Evolutionary conservation across 1,139 yeast genomes (phyloP).

Genomic region (Magnusiomyces sp.): DNA sequence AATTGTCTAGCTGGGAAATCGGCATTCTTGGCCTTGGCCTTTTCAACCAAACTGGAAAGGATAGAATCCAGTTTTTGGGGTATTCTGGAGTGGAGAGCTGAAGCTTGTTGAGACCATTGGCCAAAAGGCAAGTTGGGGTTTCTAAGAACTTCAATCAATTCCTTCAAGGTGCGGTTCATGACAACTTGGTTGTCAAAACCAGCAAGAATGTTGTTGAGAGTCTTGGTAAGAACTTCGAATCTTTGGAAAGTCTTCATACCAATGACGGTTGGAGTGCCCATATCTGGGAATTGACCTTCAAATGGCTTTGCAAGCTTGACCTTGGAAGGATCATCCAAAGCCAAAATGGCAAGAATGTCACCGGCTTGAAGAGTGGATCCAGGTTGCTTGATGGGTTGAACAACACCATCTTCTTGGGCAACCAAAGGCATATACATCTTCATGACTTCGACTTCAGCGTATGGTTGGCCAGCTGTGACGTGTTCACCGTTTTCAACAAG

Average conservation of each 20-base stretch:
- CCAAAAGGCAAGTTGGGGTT: slow-evolving; percentile 82
- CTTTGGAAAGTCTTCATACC: slow-evolving; percentile 82
- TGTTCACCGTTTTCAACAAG: slow-evolving; percentile 95
- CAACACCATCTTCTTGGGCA: slow-evolving; percentile 83
- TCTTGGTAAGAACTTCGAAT: slow-evolving; percentile 49
- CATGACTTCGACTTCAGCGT: slow-evolving; percentile 98
- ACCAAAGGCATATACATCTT: slow-evolving; percentile 62
- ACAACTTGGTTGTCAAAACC: slow-evolving; percentile 96
- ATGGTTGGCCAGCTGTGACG: slow-evolving; percentile 83
- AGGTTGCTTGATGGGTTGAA: slow-evolving; percentile 94
- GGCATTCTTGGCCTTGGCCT: slow-evolving; percentile 50
- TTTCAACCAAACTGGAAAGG: slow-evolving; percentile 54
- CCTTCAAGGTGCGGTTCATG: slow-evolving; percentile 72
- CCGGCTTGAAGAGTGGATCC: slow-evolving; percentile 95
- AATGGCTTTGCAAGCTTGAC: slow-evolving; percentile 95
- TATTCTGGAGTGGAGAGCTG: slow-evolving; percentile 87
- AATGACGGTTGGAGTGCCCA: slow-evolving; percentile 71
- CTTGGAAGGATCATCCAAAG: slow-evolving; percentile 92
- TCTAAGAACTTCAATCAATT: slow-evolving; percentile 61
- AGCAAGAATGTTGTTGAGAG: slow-evolving; percentile 66
- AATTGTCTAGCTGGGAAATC: slow-evolving; percentile 92
- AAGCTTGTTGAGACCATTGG: slow-evolving; percentile 78
- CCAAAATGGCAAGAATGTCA: slow-evolving; percentile 88
- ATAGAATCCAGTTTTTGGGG: slow-evolving; percentile 68
- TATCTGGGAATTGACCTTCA: slow-evolving; percentile 86